Conservation (phyloP, 108 stramenopile species). For the Nannochloropsis salina region DNA sequence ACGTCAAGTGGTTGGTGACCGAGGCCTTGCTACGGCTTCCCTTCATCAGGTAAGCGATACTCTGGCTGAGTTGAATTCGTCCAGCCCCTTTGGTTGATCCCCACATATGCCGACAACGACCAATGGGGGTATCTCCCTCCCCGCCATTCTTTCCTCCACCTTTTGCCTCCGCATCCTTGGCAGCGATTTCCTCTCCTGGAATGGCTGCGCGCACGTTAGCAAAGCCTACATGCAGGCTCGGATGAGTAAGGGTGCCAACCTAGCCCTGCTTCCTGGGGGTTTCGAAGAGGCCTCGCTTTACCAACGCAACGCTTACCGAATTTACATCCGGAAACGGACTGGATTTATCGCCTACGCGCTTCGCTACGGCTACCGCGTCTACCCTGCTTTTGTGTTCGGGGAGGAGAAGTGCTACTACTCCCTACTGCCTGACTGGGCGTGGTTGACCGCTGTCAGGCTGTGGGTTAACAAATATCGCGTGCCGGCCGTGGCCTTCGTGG, state of each 20-base stretch:
- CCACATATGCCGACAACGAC: no score
- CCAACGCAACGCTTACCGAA: background rate
- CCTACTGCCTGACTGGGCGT: background rate
- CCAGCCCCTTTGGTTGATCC: no score
- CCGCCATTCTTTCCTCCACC: background rate
- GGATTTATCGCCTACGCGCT: conserved; percentile 18
- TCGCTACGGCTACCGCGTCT: background rate
- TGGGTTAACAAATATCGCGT: background rate
- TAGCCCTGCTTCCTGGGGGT: conserved; percentile 21
- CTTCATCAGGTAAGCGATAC: background rate
- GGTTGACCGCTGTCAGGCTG: background rate
- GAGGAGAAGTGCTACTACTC: conserved; percentile 20
- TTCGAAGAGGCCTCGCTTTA: conserved; percentile 22
- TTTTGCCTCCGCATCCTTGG: background rate
- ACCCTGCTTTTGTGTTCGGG: conserved; percentile 12
- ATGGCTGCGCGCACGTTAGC: background rate
- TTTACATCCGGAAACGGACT: background rate
- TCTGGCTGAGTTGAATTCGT: background rate
- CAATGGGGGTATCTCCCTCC: background rate
- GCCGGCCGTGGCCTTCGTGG: background rate
- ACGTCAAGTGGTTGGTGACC: conserved; percentile 17
- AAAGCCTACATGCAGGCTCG: background rate
- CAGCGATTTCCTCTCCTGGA: conserved; percentile 22
- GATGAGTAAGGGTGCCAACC: background rate
- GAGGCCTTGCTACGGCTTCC: conserved; percentile 2